A percentile compares a stretch with the other conserved stretches of the same genome.
Evolutionary conservation across 306 rosid genomes (phyloP).

Genomic region (Urtica urens): DNA sequence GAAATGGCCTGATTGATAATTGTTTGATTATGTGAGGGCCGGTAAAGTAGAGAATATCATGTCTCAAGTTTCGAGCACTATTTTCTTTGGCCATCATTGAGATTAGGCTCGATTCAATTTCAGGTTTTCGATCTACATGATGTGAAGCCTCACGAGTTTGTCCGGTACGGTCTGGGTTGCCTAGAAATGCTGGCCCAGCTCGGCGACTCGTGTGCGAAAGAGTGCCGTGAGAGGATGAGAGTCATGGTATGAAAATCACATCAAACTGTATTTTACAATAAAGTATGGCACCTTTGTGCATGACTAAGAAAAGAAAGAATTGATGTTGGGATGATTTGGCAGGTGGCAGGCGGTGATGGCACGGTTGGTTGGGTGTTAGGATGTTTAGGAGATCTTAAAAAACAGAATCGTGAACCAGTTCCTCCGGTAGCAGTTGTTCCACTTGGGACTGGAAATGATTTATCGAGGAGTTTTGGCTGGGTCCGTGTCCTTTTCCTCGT

Average conservation of each 20-base stretch:
- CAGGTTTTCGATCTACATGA: conserved; percentile 81
- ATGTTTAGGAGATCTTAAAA: conserved; percentile 58
- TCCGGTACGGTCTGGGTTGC: conserved; percentile 72
- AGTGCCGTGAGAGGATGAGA: conserved; percentile 64
- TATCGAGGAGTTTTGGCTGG: conserved; percentile 91
- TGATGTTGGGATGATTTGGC: conserved; percentile 24
- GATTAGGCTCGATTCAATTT: no score
- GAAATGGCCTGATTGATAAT: no score
- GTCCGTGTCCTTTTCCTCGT: conserved; percentile 39
- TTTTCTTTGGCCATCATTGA: no score
- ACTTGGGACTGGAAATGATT: conserved; percentile 95
- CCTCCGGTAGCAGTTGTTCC: conserved; percentile 89
- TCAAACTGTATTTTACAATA: background rate
- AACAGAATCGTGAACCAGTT: conserved; percentile 44
- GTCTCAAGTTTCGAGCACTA: no score
- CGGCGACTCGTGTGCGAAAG: conserved; percentile 76
- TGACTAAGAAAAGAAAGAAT: background rate
- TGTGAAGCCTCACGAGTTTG: conserved; percentile 92
- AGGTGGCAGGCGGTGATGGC: conserved; percentile 99
- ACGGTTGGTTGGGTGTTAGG: conserved; percentile 98
- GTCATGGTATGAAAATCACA: conserved; percentile 56
- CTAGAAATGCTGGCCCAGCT: conserved; percentile 54
- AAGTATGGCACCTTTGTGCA: background rate
- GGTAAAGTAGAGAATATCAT: no score
- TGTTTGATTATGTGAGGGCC: background rate